Evolutionary conservation across 805 yeast genomes (phyloP).

Genomic region (Spencermartinsiella europaea): DNA sequence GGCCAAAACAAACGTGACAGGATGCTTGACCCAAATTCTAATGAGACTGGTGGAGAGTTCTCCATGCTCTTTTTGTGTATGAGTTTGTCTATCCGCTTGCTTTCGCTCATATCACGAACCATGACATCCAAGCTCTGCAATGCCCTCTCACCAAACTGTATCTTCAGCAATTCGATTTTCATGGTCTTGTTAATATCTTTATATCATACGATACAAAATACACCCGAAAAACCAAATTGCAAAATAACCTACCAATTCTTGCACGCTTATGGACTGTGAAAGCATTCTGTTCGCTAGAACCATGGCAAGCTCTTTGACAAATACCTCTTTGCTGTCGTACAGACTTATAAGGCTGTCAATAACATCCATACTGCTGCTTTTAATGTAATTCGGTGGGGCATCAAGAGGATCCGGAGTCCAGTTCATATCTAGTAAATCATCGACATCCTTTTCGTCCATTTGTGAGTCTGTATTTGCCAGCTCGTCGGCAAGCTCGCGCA

Average conservation of each 20-base stretch:
- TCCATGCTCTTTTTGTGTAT: conserved; percentile 30
- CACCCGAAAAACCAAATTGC: background rate
- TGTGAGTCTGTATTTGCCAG: conserved; percentile 30
- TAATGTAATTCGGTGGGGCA: conserved; percentile 79
- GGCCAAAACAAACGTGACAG: conserved; percentile 86
- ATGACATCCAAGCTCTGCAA: conserved; percentile 74
- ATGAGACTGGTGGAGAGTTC: conserved; percentile 32
- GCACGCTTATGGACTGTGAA: conserved; percentile 28
- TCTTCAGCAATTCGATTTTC: conserved; percentile 47
- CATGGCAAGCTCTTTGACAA: conserved; percentile 58
- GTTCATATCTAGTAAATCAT: conserved; percentile 43
- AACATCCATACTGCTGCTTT: conserved; percentile 52
- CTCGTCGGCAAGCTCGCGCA: conserved; percentile 52
- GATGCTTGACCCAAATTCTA: conserved; percentile 40
- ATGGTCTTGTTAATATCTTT: conserved; percentile 18
- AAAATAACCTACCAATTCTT: conserved; percentile 25
- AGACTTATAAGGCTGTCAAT: conserved; percentile 68
- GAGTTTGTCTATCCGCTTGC: conserved; percentile 42
- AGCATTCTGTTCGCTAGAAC: conserved; percentile 57
- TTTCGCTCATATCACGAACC: conserved; percentile 65
- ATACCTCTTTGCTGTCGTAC: conserved; percentile 61
- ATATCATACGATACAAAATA: background rate
- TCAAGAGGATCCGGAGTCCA: conserved; percentile 90
- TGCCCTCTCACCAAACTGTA: conserved; percentile 61
- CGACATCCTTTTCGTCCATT: conserved; percentile 23